Conservation (phyloP, 73 alveolate species). For the Stentor roeselii region DNA sequence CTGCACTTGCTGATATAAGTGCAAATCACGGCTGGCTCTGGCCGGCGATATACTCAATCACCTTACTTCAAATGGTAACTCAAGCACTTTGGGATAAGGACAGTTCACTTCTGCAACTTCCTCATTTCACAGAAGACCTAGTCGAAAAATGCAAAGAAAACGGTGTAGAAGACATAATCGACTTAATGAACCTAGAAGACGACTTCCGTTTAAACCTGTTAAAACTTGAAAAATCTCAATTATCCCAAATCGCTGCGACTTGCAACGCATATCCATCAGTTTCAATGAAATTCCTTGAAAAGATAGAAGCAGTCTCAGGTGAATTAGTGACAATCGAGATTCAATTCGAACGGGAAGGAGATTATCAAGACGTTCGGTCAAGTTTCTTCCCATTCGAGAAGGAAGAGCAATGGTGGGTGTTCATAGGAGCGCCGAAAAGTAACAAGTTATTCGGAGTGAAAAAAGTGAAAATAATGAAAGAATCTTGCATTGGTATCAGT, state of each 20-base stretch:
- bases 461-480: background rate
- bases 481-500: background rate
- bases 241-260: constrained; percentile 53
- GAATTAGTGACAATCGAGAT: constrained; percentile 33
- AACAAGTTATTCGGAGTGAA: constrained; percentile 29
- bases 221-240: constrained; percentile 30
- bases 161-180: constrained; percentile 63
- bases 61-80: constrained; percentile 73
- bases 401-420: constrained; percentile 91
- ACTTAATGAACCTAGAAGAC: constrained; percentile 69
- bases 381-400: constrained; percentile 62
- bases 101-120: constrained; percentile 74
- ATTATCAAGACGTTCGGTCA: constrained; percentile 38
- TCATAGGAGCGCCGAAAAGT: constrained; percentile 60
- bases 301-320: constrained; percentile 33
- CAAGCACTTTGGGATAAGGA: constrained; percentile 73
- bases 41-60: constrained; percentile 75
- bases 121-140: constrained; percentile 55
- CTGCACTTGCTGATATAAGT: constrained; percentile 79
- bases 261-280: constrained; percentile 55
- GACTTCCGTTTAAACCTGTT: constrained; percentile 46
- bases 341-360: constrained; percentile 40
- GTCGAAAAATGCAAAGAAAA: constrained; percentile 47
- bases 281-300: constrained; percentile 21
- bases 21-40: constrained; percentile 65